Base-by-base conservation (phyloP, 2,329 filamentous ascomycete species). In the Blumeriella jaapii region DNA sequence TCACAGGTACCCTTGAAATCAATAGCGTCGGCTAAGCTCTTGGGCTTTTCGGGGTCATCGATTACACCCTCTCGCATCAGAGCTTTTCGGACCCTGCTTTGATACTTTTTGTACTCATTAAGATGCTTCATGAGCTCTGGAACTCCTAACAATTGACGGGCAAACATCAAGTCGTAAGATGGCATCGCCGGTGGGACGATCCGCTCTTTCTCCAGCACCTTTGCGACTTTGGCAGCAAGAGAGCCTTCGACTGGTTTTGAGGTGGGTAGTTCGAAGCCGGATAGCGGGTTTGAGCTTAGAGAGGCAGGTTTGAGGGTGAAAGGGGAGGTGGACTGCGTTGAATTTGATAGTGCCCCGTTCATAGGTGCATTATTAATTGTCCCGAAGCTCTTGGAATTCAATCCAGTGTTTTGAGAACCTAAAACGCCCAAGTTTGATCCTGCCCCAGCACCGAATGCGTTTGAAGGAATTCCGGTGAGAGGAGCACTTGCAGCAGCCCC, bases 1-100 rank as follows among this genome's bases (percentile, higher is more conserved):
- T 79, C 71, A 48, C 74, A 79, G 29, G 75, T 77, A 10, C 76
- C 76, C 51, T 74, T 74, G 51, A 81, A 81, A 26, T 71, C 67
- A 30, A 80, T 71, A 5, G 76, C 76, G 50, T 80, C 68, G 39
- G 71, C 65, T 6, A 81, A 61, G 12, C 64, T 67, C 49, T 75
- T 74, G 36, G 69, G 68, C 47, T 74, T 70, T 19, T 76, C 68
- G 2, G 75, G 75, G 44, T 80, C 72, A 53, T 80, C 76, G 37
- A 80, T 72, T 6, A 78, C 58, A 8, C 68, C 69, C 10, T 67
- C 71, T 41, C 65, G 68, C 37, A 75, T 72, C 26, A 80, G 57
- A 3, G 68, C 70, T 10, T 61, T 60, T 31, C 75, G 69, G 6
- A 69, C 73, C 41, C 64, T 67, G 35, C 62, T 62, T 36, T 74